A percentile compares a stretch with the other conserved stretches of the same genome.
Conservation (phyloP, 495 filamentous ascomycete species). For the Ascobolus immersus region DNA sequence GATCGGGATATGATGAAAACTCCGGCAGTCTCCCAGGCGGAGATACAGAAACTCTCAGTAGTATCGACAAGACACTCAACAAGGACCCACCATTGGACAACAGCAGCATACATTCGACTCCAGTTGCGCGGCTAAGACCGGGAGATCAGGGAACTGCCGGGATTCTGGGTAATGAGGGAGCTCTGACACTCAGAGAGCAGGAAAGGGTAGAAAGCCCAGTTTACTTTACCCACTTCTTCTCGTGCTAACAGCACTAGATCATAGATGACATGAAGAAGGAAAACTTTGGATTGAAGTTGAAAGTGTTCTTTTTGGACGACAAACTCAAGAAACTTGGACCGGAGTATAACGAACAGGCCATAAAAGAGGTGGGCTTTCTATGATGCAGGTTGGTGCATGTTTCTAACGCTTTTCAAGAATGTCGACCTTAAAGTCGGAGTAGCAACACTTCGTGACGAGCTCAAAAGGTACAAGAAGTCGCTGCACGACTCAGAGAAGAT, state of each 20-base stretch:
- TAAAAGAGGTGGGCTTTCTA: conserved; percentile 34
- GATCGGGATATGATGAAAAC: conserved; percentile 15
- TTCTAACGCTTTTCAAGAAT: conserved; percentile 24
- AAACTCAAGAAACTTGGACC: conserved; percentile 62
- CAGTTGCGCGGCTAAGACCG: conserved; percentile 31
- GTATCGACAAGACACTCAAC: too few relatives aligned
- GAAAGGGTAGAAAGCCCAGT: conserved; percentile 36
- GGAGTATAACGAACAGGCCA: conserved; percentile 56
- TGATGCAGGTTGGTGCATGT: neutral
- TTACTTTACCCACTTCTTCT: conserved; percentile 6
- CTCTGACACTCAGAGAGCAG: conserved; percentile 74
- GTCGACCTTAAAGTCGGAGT: conserved; percentile 81
- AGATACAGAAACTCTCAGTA: conserved; percentile 31
- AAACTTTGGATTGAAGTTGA: conserved; percentile 55
- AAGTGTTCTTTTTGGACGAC: conserved; percentile 58
- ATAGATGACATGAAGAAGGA: conserved; percentile 91
- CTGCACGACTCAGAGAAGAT: conserved; percentile 55
- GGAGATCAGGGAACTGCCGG: conserved; percentile 26
- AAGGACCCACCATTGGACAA: too few relatives aligned
- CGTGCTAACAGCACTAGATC: conserved; percentile 20
- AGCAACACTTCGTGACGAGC: conserved; percentile 62
- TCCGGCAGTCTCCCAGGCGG: conserved; percentile 26
- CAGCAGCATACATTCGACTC: conserved; percentile 62
- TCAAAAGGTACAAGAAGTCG: conserved; percentile 57
- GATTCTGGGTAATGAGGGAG: conserved; percentile 54